Evolutionary conservation across 1,139 yeast species (phyloP).

Genomic region (Pichia sp.): DNA sequence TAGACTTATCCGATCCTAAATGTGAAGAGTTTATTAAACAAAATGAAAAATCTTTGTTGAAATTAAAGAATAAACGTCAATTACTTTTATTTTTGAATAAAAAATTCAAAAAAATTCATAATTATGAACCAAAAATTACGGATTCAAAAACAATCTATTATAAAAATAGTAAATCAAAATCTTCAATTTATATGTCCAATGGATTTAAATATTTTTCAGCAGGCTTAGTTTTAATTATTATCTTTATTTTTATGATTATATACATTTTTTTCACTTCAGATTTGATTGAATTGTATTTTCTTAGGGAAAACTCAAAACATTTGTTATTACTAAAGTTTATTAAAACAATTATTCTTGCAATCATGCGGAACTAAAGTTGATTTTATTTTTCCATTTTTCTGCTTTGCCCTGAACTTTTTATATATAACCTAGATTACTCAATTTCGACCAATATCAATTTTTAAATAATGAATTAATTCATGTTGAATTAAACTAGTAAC

Average conservation of each 20-base stretch:
- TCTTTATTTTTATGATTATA: not conserved
- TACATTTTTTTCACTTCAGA: conserved; percentile 3
- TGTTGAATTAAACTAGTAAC: no score
- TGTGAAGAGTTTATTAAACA: conserved; percentile 3
- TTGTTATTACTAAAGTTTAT: not conserved
- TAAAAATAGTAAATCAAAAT: not conserved
- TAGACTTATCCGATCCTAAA: conserved; percentile 1
- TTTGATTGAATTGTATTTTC: not conserved
- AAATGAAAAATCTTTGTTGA: conserved; percentile 2
- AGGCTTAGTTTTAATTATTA: not conserved
- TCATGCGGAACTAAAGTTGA: not conserved
- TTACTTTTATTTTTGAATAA: conserved; percentile 10
- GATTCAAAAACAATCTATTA: no score
- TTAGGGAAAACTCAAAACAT: not conserved
- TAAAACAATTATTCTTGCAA: not conserved
- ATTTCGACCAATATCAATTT: no score
- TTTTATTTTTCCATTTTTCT: not conserved
- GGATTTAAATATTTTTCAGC: not conserved
- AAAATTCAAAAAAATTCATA: conserved; percentile 2
- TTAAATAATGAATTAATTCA: no score
- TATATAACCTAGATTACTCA: no score
- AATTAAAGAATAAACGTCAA: conserved; percentile 14
- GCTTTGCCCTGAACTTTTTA: no score
- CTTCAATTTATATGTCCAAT: not conserved
- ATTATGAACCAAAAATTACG: not conserved